These are phyloP conservation scores for Evernia prunastri DNA, from an alignment of 495 filamentous ascomycete species.

Conservation along the genomic window DNA sequence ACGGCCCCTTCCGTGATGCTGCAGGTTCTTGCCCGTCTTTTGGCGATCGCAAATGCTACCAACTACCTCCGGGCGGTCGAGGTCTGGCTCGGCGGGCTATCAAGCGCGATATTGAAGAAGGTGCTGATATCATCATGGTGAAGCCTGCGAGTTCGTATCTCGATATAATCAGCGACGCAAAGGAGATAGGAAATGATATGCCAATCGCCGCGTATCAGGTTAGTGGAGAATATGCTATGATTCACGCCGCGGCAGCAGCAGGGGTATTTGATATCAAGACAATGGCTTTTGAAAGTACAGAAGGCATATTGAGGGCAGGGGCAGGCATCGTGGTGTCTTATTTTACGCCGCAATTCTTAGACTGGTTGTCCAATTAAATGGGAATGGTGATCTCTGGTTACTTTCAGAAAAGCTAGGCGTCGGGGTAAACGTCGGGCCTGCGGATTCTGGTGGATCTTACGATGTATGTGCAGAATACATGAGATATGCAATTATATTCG, in stretches of 20 bases:
- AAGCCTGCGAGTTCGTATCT: conserved; percentile 92
- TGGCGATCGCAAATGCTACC: conserved; percentile 92
- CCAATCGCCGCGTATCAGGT: conserved; percentile 95
- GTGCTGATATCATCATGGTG: conserved; percentile 98
- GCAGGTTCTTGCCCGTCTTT: conserved; percentile 89
- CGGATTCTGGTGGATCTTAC: background rate
- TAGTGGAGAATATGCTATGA: conserved; percentile 96
- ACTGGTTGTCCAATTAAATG: conserved; percentile 54
- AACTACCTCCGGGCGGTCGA: conserved; percentile 83
- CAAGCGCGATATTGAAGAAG: conserved; percentile 79
- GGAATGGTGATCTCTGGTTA: background rate
- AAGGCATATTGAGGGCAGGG: conserved; percentile 87
- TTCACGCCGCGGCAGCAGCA: conserved; percentile 89
- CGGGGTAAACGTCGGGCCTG: background rate
- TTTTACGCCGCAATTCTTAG: conserved; percentile 88
- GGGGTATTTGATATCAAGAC: conserved; percentile 95
- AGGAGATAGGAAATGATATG: conserved; percentile 82
- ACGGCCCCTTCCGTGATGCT: conserved; percentile 95
- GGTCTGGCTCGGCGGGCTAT: conserved; percentile 94
- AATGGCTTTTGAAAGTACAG: conserved; percentile 90
- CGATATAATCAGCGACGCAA: conserved; percentile 94
- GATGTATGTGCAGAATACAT: background rate
- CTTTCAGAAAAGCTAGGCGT: background rate
- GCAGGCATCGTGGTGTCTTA: conserved; percentile 89
- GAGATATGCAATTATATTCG: background rate